Conservation (phyloP, 2,329 filamentous ascomycete species). For the Allantophomopsis lycopodina region DNA sequence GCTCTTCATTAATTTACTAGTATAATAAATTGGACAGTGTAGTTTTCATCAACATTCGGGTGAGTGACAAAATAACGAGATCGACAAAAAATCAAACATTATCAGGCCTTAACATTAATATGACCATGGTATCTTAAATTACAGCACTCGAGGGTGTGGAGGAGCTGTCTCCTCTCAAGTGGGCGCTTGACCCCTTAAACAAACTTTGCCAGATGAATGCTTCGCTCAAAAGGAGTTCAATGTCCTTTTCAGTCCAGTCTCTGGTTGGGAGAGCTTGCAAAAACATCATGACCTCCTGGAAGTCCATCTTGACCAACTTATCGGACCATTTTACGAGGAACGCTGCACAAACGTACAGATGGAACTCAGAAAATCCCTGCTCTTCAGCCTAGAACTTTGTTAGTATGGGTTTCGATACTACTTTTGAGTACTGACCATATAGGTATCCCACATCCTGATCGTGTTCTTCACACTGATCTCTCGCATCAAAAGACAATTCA, state of each 20-base stretch:
- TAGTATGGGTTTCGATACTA: conserved; percentile 1
- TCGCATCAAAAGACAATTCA: conserved; percentile 97
- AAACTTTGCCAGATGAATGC: conserved; percentile 98
- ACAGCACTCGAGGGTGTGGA: conserved; percentile 15
- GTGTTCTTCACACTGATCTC: conserved; percentile 95
- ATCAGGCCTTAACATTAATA: too few species aligned
- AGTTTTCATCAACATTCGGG: too few species aligned
- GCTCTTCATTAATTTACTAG: too few species aligned
- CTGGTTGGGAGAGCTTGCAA: conserved; percentile 86
- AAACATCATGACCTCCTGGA: conserved; percentile 99
- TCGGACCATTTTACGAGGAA: conserved; percentile 98
- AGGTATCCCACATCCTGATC: conserved; percentile 99
- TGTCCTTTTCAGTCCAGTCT: conserved; percentile 95
- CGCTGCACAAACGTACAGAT: conserved; percentile 94
- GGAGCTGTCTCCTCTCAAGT: conserved; percentile 46
- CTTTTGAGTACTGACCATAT: conserved; percentile 53
- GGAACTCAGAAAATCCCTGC: conserved; percentile 95
- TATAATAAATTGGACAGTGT: too few species aligned
- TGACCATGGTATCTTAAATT: background rate
- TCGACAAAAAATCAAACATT: too few species aligned
- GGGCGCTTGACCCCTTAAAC: conserved; percentile 87
- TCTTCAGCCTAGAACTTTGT: conserved; percentile 67
- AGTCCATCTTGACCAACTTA: conserved; percentile 92
- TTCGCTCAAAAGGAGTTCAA: conserved; percentile 87
- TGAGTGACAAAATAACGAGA: too few species aligned